Evolutionary conservation across 345 rosid genomes (phyloP).

Genomic region (Raphanus raphanistrum): DNA sequence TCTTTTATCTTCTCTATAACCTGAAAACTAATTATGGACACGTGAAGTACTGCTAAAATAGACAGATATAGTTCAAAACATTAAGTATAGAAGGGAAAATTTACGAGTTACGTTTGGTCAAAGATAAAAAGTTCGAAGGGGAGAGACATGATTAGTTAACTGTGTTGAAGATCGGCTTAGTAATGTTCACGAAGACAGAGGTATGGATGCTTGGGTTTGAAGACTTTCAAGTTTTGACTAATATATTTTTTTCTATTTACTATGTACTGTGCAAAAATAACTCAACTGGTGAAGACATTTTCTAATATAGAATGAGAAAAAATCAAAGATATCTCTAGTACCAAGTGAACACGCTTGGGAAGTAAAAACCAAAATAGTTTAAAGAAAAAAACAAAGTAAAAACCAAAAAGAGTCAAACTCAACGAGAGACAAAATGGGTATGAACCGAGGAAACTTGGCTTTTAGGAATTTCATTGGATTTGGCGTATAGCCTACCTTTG

Average conservation of each 20-base stretch:
- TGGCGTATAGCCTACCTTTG: constrained; percentile 17
- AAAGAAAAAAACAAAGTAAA: constrained; percentile 1
- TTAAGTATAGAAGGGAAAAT: not conserved
- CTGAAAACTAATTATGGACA: not conserved
- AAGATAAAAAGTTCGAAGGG: constrained; percentile 15
- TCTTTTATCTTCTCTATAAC: not conserved
- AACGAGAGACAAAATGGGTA: constrained; percentile 41
- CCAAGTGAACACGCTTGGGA: constrained; percentile 45
- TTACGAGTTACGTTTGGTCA: constrained; percentile 14
- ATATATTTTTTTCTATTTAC: constrained; percentile 4
- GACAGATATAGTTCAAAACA: not conserved
- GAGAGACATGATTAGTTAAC: constrained; percentile 23
- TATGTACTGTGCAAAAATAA: constrained; percentile 17
- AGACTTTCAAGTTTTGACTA: constrained; percentile 41
- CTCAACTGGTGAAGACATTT: constrained; percentile 7
- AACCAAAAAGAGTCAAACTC: constrained; percentile 34
- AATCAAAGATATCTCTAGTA: constrained; percentile 6
- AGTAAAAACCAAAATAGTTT: constrained; percentile 16
- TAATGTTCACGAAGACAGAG: constrained; percentile 35
- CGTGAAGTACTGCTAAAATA: not conserved
- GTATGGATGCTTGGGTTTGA: constrained; percentile 39
- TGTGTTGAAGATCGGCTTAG: constrained; percentile 21
- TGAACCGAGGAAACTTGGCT: constrained; percentile 39
- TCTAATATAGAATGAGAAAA: not conserved
- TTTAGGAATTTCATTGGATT: constrained; percentile 30